Evolutionary conservation across 306 rosid genomes (phyloP).

Genomic region (Geum urbanum): DNA sequence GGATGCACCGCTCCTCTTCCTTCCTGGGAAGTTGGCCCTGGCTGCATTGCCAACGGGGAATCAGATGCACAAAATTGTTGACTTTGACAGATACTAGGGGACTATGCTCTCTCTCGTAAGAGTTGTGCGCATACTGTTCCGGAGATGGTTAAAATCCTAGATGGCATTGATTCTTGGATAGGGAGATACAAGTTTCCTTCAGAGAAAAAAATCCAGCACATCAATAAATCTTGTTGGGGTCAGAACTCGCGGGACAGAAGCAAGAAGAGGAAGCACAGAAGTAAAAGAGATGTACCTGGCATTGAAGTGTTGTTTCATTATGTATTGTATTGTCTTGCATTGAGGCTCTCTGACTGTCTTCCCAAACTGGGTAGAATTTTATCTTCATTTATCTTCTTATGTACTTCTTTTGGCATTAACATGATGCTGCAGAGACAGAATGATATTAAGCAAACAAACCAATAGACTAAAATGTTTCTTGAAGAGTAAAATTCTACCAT

Average conservation of each 20-base stretch:
- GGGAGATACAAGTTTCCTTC: conserved; percentile 58
- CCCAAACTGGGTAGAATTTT: neutral
- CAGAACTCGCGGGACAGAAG: conserved; percentile 61
- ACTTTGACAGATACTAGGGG: conserved; percentile 58
- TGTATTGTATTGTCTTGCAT: too few relatives aligned
- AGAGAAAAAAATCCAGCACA: conserved; percentile 78
- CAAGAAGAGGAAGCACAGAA: conserved; percentile 90
- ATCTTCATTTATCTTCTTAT: neutral
- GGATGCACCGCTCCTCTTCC: conserved; percentile 84
- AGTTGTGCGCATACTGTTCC: conserved; percentile 41
- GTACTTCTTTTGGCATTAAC: neutral
- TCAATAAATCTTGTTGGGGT: conserved; percentile 83
- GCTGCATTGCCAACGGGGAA: conserved; percentile 68
- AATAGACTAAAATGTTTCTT: neutral
- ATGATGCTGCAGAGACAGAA: neutral
- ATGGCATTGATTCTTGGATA: conserved; percentile 63
- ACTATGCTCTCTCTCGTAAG: conserved; percentile 51
- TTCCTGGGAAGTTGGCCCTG: conserved; percentile 87
- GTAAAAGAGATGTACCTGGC: conserved; percentile 50
- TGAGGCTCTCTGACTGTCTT: neutral
- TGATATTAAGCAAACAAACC: neutral
- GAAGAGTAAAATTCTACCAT: neutral
- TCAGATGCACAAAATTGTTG: conserved; percentile 47
- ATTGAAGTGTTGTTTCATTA: too few relatives aligned
- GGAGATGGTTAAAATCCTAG: conserved; percentile 55